Percentiles rank a stretch among this genome's conserved stretches.
Evolutionary conservation across 2,329 filamentous ascomycete genomes (phyloP).

Genomic region (Fusarium sp.): DNA sequence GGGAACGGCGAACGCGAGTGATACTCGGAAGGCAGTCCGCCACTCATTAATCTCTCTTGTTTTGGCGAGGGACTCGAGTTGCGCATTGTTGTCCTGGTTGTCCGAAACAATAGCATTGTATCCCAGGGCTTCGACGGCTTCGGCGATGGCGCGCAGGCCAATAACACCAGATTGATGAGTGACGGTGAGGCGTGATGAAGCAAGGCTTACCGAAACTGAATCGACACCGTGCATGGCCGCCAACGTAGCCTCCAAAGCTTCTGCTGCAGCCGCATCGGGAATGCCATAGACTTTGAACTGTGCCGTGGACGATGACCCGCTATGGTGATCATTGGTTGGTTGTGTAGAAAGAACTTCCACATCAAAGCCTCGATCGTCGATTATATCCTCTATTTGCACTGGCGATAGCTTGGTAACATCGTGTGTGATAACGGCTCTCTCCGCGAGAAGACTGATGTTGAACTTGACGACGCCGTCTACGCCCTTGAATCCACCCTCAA

Average conservation of each 20-base stretch:
- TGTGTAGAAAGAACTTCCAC: slow-evolving; percentile 83
- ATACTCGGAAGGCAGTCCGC: slow-evolving; percentile 82
- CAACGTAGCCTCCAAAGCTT: slow-evolving; percentile 76
- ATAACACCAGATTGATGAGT: slow-evolving; percentile 76
- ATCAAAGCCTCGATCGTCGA: slow-evolving; percentile 92
- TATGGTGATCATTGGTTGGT: slow-evolving; percentile 65
- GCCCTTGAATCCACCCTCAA: slow-evolving; percentile 83
- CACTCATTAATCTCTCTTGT: slow-evolving; percentile 96
- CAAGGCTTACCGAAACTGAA: slow-evolving; percentile 78
- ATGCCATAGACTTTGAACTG: slow-evolving; percentile 89
- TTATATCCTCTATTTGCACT: slow-evolving; percentile 81
- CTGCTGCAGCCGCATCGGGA: slow-evolving; percentile 76
- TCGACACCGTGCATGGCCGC: slow-evolving; percentile 75
- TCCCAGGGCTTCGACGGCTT: slow-evolving; percentile 81
- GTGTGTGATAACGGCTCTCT: slow-evolving; percentile 89
- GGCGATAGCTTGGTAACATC: slow-evolving; percentile 76
- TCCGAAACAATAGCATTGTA: slow-evolving; percentile 92
- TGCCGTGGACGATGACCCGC: slow-evolving; percentile 68
- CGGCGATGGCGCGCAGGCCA: slow-evolving; percentile 85
- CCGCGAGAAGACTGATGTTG: slow-evolving; percentile 93
- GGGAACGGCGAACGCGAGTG: slow-evolving; percentile 83
- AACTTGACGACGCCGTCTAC: slow-evolving; percentile 85
- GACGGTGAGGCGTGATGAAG: slow-evolving; percentile 79
- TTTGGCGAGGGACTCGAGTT: slow-evolving; percentile 94
- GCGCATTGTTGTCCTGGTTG: slow-evolving; percentile 94